Base-by-base conservation (phyloP, 2,329 filamentous ascomycete genomes). In the Arachnomyces sp. region DNA sequence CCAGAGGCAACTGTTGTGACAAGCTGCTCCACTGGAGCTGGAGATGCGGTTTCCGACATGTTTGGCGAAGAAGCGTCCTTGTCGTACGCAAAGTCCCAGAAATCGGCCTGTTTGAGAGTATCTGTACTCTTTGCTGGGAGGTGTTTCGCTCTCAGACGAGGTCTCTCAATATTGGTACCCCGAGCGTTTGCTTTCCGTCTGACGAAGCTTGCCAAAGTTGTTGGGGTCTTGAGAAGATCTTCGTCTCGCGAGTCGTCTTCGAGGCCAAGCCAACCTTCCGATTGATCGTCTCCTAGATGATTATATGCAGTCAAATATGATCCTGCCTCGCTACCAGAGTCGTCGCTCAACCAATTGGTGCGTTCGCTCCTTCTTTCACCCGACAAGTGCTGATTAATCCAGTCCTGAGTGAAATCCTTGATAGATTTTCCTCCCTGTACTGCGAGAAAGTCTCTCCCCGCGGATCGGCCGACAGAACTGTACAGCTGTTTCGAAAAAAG, bases 341-440 rank as follows among this genome's bases (percentile, higher is more conserved):
- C 76, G 73, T 93, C 86, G 59, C 85, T 93, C 50, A 88, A 73
- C 87, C 87, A 94, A 62, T 87, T 82, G 45, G 77, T 79, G 49
- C 78, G 77, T 58, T 92, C 84, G 25, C 74, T 76, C 50, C 79
- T 74, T 49, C 73, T 73, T 49, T 82, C 77, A 48, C 76, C 75
- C n/a, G 81, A 75, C n/a, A 85, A 80, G 56, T 89, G 86, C 46
- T 85, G 82, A 45, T 84, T 82, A 49, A 92, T 87, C 85, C 85
- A 90, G 67, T 88, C 83, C 60, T 89, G 82, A 0, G 83, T 87
- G 39, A 89, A 73, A 43, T 81, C 79, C 47, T 59, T 58, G 42
- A 64, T 64, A 2, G 63, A 60, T 36, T 58, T 61, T 18, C 54
- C 58, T 42, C 47, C 53, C 47, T 51, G 54, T 25, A 45, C 43